phyloP scores from a whole-genome alignment of 2,329 filamentous ascomycete species.

The Daldinia sp. region DNA sequence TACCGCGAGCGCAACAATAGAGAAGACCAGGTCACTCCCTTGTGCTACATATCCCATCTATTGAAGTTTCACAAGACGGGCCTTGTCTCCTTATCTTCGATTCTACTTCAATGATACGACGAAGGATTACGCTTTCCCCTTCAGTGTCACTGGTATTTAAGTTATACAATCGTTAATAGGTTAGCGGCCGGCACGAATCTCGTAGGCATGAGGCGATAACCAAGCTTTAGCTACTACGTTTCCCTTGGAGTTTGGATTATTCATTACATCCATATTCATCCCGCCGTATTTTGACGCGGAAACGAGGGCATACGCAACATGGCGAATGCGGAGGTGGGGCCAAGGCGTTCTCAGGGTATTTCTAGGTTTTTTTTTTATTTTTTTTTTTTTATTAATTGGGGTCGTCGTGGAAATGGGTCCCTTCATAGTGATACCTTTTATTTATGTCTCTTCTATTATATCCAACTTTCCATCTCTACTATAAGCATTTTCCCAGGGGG shows the following conservation, averaged over 20 bases:
- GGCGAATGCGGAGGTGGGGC: conserved; percentile 27
- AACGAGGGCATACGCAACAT: conserved; percentile 34
- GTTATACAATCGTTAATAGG: conserved; percentile 17
- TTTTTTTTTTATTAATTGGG: no score
- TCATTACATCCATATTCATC: conserved; percentile 21
- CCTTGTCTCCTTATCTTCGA: conserved; percentile 22
- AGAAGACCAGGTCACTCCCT: conserved; percentile 1
- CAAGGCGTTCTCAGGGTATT: conserved; percentile 34
- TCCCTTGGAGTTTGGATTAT: conserved; percentile 21
- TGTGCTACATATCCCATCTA: conserved; percentile 26
- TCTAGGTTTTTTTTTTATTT: no score
- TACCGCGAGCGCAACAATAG: background rate
- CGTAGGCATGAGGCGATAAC: conserved; percentile 3
- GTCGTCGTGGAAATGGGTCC: conserved; percentile 18
- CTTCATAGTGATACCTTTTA: conserved; percentile 33
- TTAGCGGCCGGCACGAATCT: conserved; percentile 9
- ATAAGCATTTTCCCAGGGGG: background rate
- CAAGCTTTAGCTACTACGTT: conserved; percentile 9
- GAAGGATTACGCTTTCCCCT: conserved; percentile 10
- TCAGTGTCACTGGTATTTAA: conserved; percentile 1
- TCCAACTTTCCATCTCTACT: background rate
- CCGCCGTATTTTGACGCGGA: conserved; percentile 28
- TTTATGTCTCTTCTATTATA: conserved; percentile 22
- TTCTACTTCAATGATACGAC: conserved; percentile 31
- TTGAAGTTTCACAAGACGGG: conserved; percentile 25